Conservation (phyloP, 805 yeast genomes). For the Wickerhamomyces silvicola region DNA sequence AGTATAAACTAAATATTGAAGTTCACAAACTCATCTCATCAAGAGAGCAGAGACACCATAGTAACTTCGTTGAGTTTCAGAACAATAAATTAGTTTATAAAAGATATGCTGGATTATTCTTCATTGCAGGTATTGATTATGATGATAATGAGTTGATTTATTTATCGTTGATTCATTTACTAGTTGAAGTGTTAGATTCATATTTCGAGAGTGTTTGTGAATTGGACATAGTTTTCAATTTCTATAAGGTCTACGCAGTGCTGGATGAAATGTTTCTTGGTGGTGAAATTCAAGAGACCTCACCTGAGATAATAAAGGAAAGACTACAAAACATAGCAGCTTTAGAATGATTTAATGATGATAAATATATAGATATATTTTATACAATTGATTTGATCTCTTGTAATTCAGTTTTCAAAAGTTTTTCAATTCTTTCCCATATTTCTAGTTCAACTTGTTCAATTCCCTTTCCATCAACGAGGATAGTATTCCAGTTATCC, state of each 20-base stretch:
- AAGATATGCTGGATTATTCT: slow-evolving; percentile 87
- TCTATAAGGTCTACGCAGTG: slow-evolving; percentile 74
- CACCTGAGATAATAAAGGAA: slow-evolving; percentile 58
- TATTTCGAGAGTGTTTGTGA: slow-evolving; percentile 87
- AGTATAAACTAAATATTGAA: slow-evolving; percentile 44
- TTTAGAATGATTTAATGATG: slow-evolving; percentile 34
- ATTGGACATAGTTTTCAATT: slow-evolving; percentile 86
- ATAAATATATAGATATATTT: neutral
- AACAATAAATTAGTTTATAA: slow-evolving; percentile 70
- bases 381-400: slow-evolving; percentile 8
- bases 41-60: slow-evolving; percentile 78
- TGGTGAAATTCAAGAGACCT: slow-evolving; percentile 87
- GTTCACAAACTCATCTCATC: slow-evolving; percentile 76
- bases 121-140: slow-evolving; percentile 76
- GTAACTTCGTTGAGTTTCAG: slow-evolving; percentile 71
- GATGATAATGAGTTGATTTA: slow-evolving; percentile 77
- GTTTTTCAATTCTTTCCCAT: slow-evolving; percentile 28
- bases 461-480: slow-evolving; percentile 54
- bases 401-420: slow-evolving; percentile 3
- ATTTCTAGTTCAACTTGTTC: slow-evolving; percentile 47
- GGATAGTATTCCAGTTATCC: slow-evolving; percentile 38
- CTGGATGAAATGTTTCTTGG: slow-evolving; percentile 84
- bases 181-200: slow-evolving; percentile 82
- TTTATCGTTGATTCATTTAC: slow-evolving; percentile 76
- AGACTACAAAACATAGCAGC: slow-evolving; percentile 61